These are phyloP conservation scores for Citrus cavaleriei DNA, from an alignment of 345 rosid species.

Conservation along the genomic window DNA sequence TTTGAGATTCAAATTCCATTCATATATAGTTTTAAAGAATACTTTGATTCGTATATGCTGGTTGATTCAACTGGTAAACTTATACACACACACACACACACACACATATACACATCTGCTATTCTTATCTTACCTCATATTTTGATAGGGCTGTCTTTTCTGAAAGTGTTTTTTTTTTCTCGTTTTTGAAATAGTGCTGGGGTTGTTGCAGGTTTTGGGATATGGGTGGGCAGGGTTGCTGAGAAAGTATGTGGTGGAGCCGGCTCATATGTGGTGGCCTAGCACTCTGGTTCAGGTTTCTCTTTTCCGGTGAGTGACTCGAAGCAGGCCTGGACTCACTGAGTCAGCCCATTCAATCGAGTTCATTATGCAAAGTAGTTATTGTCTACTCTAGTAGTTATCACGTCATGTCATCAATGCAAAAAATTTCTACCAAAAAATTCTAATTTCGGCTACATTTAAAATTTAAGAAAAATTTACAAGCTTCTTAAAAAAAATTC, in stretches of 20 bases:
- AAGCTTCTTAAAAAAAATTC: no score
- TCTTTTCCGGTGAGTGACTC: conserved; percentile 54
- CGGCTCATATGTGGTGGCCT: conserved; percentile 99
- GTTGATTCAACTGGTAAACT: no score
- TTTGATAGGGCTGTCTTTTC: background rate
- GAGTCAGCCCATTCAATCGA: background rate
- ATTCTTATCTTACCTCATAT: no score
- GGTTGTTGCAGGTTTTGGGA: conserved; percentile 60
- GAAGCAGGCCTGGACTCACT: background rate
- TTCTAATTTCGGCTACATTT: background rate
- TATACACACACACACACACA: no score
- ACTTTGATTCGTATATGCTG: no score
- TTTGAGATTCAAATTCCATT: no score
- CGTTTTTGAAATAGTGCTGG: background rate
- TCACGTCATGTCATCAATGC: background rate
- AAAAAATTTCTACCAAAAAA: background rate
- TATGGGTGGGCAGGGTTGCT: conserved; percentile 94
- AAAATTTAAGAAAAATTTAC: no score
- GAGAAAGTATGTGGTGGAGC: conserved; percentile 88
- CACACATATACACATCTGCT: background rate
- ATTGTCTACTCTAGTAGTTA: background rate
- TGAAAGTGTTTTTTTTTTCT: background rate
- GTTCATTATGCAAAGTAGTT: background rate
- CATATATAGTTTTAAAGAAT: no score
- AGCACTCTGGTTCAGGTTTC: conserved; percentile 80